Evolutionary conservation across 768 basidiomycete species (phyloP).

Genomic region (Amanita subjunquillea): DNA sequence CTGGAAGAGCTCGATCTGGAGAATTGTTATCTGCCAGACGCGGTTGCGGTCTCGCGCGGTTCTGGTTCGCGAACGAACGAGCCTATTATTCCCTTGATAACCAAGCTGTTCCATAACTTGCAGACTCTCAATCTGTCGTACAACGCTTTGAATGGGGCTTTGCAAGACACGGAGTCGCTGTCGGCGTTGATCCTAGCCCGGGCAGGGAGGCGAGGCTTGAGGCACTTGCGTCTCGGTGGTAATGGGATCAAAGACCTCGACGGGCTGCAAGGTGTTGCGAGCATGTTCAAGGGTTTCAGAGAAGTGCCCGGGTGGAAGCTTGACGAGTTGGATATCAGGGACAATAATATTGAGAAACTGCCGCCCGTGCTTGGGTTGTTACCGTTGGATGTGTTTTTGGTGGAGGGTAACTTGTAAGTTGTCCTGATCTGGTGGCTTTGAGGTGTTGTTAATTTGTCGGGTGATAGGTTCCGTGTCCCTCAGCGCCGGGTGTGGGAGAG

Average conservation of each 20-base stretch:
- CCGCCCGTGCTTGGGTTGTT: constrained; percentile 63
- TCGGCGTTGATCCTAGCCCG: constrained; percentile 41
- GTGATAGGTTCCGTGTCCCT: constrained; percentile 66
- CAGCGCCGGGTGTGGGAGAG: constrained; percentile 78
- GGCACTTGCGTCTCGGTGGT: constrained; percentile 57
- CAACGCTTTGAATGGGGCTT: constrained; percentile 49
- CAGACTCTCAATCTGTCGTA: constrained; percentile 67
- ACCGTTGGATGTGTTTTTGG: constrained; percentile 71
- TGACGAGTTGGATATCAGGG: constrained; percentile 74
- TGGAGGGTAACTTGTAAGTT: constrained; percentile 77
- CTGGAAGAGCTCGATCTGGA: constrained; percentile 70
- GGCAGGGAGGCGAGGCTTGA: constrained; percentile 40
- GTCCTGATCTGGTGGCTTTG: background rate
- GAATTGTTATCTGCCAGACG: constrained; percentile 60
- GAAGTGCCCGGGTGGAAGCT: constrained; percentile 60
- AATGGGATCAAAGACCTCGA: constrained; percentile 55
- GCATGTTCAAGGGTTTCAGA: constrained; percentile 54
- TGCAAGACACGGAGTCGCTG: constrained; percentile 38
- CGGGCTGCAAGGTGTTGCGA: constrained; percentile 52
- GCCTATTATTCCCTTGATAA: constrained; percentile 46
- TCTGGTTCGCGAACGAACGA: constrained; percentile 35
- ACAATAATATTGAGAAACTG: constrained; percentile 68
- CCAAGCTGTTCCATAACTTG: constrained; percentile 61
- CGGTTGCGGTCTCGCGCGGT: constrained; percentile 36
- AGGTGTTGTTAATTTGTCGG: background rate